Percentiles rank a stretch among this genome's conserved stretches.
phyloP scores from a whole-genome alignment of 345 rosid genomes.

The Syzygium oleosum region DNA sequence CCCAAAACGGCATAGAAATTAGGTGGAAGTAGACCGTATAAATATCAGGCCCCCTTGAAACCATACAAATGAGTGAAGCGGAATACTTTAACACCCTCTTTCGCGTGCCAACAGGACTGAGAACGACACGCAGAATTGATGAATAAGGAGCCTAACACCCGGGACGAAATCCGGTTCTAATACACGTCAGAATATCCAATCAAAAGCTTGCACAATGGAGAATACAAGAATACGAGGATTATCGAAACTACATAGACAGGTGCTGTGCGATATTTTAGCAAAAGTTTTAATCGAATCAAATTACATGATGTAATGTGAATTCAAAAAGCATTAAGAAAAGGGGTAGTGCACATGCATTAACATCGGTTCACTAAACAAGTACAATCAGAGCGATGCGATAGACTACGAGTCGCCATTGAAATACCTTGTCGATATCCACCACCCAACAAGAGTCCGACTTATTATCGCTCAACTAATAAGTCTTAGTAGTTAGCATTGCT shows the following conservation, averaged over 20 bases:
- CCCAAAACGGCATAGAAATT: background rate
- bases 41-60: background rate
- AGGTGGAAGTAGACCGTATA: background rate
- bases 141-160: background rate
- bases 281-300: background rate
- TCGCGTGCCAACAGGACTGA: background rate
- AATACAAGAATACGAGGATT: background rate
- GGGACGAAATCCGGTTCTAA: background rate
- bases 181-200: background rate
- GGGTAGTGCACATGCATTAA: background rate
- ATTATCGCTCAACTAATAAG: background rate
- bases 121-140: background rate
- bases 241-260: background rate
- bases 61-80: accelerated
- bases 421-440: background rate
- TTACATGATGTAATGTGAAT: background rate
- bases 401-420: background rate
- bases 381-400: accelerated
- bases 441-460: background rate
- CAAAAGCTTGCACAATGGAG: background rate
- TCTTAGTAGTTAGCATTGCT: background rate
- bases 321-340: background rate
- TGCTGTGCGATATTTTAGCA: background rate
- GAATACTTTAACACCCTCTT: background rate
- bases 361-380: background rate